phyloP scores from a whole-genome alignment of 805 yeast species.

The Saturnispora kantuleensis region DNA sequence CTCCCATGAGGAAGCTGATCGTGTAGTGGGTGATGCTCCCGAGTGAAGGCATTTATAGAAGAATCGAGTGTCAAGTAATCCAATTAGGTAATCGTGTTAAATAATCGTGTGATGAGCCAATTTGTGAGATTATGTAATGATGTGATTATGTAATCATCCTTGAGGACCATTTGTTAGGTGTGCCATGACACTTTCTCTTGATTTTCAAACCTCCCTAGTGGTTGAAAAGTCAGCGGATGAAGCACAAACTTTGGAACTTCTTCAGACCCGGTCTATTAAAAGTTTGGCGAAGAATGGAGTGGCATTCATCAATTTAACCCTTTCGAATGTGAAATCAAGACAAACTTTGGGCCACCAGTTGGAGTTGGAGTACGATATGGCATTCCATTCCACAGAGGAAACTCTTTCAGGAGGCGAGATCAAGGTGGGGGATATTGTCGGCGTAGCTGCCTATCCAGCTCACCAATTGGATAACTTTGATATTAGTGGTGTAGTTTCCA shows the following conservation, averaged over 20 bases:
- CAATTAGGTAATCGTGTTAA: neutral
- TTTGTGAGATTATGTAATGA: too few relatives aligned
- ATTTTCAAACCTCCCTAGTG: neutral
- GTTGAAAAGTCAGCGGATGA: conserved; percentile 44
- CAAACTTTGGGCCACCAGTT: conserved; percentile 52
- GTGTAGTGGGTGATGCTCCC: conserved; percentile 65
- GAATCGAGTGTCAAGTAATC: neutral
- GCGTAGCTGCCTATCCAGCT: conserved; percentile 34
- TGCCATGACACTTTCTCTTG: neutral
- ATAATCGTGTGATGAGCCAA: neutral
- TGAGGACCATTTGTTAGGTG: neutral
- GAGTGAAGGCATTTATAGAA: conserved; percentile 18
- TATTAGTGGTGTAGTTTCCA: conserved; percentile 59
- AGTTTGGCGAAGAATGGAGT: conserved; percentile 61
- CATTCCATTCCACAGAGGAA: conserved; percentile 15
- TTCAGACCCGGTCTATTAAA: conserved; percentile 47
- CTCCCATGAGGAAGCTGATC: conserved; percentile 65
- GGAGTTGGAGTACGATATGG: conserved; percentile 43
- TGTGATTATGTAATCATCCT: neutral
- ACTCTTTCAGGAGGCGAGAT: too few relatives aligned
- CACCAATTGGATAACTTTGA: conserved; percentile 9
- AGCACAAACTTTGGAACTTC: conserved; percentile 33
- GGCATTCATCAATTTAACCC: conserved; percentile 58
- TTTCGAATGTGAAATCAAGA: conserved; percentile 62
- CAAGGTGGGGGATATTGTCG: conserved; percentile 61